phyloP scores from a whole-genome alignment of 208 protist species.

The Trypanosoma cruzi region DNA sequence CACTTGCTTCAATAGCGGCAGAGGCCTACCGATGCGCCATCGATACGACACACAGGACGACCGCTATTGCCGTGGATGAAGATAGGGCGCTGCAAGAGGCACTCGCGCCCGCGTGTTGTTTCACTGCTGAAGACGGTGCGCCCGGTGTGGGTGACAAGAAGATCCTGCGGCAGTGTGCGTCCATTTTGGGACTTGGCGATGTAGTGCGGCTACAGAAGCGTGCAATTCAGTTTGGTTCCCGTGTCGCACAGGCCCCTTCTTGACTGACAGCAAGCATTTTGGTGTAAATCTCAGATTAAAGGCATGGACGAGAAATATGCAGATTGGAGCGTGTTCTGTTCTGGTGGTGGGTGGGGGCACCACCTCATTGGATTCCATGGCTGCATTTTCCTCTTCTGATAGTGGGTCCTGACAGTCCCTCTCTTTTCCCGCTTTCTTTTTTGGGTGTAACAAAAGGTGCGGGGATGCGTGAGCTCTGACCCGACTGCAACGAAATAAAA shows the following conservation, averaged over 20 bases:
- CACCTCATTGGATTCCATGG: neutral
- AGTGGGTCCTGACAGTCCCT: neutral
- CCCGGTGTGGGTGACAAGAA: conserved; percentile 94
- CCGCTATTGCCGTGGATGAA: neutral
- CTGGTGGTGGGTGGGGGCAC: neutral
- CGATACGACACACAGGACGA: conserved; percentile 22
- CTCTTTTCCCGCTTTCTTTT: neutral
- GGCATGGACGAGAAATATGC: conserved; percentile 25
- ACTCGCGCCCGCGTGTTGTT: conserved; percentile 66
- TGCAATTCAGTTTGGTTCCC: conserved; percentile 97
- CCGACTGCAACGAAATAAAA: too few relatives aligned
- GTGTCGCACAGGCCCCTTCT: conserved; percentile 80
- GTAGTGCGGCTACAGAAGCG: conserved; percentile 93
- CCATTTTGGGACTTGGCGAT: conserved; percentile 75
- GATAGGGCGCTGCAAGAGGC: conserved; percentile 46
- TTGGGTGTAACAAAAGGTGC: neutral
- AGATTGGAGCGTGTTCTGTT: neutral
- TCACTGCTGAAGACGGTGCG: conserved; percentile 35
- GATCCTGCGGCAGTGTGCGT: conserved; percentile 81
- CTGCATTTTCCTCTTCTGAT: neutral
- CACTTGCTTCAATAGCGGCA: conserved; percentile 69
- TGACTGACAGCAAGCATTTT: neutral
- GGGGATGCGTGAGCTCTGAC: too few relatives aligned
- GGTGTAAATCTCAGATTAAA: neutral
- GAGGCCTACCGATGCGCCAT: conserved; percentile 37